Conservation (phyloP, 1,139 yeast genomes). For the Geotrichum phurueaensis region DNA sequence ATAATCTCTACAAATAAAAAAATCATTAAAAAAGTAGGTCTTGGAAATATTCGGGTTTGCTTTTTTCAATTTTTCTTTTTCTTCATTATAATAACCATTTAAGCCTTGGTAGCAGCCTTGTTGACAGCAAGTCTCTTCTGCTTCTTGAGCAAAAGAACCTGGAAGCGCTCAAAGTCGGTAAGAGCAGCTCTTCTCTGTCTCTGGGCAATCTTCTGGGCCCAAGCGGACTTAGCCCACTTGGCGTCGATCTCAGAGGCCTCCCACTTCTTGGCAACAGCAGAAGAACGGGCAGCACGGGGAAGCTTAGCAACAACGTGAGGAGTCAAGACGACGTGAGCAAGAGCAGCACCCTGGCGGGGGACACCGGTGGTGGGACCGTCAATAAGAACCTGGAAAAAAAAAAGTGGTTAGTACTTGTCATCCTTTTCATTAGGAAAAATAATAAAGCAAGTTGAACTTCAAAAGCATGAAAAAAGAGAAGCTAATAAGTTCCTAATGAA, state of each 20-base stretch:
- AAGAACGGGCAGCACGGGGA: conserved; percentile 93
- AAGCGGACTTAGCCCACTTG: conserved; percentile 88
- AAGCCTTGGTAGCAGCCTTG: conserved; percentile 88
- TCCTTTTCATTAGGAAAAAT: neutral
- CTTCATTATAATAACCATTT: conserved; percentile 32
- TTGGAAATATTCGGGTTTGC: conserved; percentile 11
- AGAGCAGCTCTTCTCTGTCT: conserved; percentile 88
- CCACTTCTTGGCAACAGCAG: conserved; percentile 87
- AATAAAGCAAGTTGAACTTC: neutral
- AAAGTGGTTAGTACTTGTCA: neutral
- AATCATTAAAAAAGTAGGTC: neutral
- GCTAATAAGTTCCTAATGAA: too few species aligned
- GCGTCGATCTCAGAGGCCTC: conserved; percentile 79
- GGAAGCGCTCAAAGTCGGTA: conserved; percentile 99
- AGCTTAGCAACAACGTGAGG: conserved; percentile 78
- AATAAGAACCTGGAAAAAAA: conserved; percentile 56
- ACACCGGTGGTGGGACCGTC: conserved; percentile 91
- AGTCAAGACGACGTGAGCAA: conserved; percentile 87
- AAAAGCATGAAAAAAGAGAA: too few species aligned
- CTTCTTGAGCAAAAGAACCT: conserved; percentile 93
- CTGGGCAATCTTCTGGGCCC: conserved; percentile 98
- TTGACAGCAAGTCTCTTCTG: conserved; percentile 93
- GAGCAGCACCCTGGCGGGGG: conserved; percentile 85
- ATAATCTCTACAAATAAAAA: neutral
- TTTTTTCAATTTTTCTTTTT: conserved; percentile 10